phyloP scores from a whole-genome alignment of 768 basidiomycete species.

The Sporobolomyces phaffii region DNA sequence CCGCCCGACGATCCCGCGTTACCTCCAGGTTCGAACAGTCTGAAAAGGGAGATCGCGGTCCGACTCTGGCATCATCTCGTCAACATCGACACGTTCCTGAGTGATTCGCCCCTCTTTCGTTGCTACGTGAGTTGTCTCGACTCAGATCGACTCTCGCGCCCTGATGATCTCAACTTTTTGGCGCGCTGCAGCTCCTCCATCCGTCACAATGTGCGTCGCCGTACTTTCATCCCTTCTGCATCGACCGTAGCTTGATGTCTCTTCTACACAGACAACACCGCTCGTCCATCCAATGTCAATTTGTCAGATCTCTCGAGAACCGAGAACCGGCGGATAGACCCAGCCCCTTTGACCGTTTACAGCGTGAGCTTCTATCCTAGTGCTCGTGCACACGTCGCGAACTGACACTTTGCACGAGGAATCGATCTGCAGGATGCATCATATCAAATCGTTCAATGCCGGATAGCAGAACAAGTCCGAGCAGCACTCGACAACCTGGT shows the following conservation, averaged over 20 bases:
- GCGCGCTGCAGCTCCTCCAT: constrained; percentile 28
- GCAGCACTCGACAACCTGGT: constrained; percentile 32
- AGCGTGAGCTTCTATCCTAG: constrained; percentile 8
- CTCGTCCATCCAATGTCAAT: constrained; percentile 30
- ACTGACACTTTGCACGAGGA: no score
- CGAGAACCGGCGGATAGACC: background rate
- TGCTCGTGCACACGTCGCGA: no score
- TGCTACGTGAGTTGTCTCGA: constrained; percentile 22
- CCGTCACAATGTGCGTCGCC: constrained; percentile 31
- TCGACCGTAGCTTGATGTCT: background rate
- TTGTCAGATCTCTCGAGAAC: constrained; percentile 27
- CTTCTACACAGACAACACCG: constrained; percentile 28
- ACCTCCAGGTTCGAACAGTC: constrained; percentile 28
- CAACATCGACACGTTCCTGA: constrained; percentile 27
- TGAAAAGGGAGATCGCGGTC: constrained; percentile 31
- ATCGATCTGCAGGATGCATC: constrained; percentile 20
- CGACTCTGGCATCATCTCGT: constrained; percentile 27
- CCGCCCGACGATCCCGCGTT: constrained; percentile 36
- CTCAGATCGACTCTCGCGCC: no score
- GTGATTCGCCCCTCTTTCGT: constrained; percentile 25
- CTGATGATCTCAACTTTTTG: no score
- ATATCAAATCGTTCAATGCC: constrained; percentile 32
- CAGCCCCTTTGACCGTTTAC: constrained; percentile 3
- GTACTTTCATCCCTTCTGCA: no score
- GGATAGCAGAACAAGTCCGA: constrained; percentile 24